A percentile compares a stretch with the other conserved stretches of the same genome.
Conservation (phyloP, 371 early-diverging fungal genomes). For the Mortierella sp. region DNA sequence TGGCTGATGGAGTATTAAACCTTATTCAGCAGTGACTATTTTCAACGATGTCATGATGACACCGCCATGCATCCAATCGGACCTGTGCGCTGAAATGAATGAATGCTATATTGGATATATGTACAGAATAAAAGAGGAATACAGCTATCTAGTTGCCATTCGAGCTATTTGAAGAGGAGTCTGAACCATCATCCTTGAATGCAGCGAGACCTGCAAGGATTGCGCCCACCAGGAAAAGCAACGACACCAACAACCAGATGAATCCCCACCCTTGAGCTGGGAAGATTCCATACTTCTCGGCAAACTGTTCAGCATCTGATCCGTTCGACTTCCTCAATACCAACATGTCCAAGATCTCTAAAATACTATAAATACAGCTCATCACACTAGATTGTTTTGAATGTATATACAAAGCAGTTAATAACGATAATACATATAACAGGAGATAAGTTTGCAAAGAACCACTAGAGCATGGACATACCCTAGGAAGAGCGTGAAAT, state of each 20-base stretch:
- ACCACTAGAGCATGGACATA: slow-evolving; percentile 36
- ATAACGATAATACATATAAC: background rate
- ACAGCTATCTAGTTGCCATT: background rate
- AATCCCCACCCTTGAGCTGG: slow-evolving; percentile 90
- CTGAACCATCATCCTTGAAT: slow-evolving; percentile 70
- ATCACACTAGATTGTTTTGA: slow-evolving; percentile 72
- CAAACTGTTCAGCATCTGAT: slow-evolving; percentile 93
- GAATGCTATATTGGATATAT: background rate
- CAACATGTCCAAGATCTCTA: slow-evolving; percentile 96
- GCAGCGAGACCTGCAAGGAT: slow-evolving; percentile 84
- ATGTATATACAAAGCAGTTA: background rate
- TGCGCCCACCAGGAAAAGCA: slow-evolving; percentile 83
- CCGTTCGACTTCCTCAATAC: slow-evolving; percentile 91
- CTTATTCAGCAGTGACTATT: background rate
- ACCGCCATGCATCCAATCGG: background rate
- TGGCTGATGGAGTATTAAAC: background rate
- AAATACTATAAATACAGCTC: slow-evolving; percentile 90
- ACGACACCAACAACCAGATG: slow-evolving; percentile 89
- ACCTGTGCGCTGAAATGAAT: slow-evolving; percentile 1
- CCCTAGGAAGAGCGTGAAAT: slow-evolving; percentile 94
- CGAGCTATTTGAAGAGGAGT: background rate
- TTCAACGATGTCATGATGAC: background rate
- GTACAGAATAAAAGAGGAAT: slow-evolving; percentile 1
- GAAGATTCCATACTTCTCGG: slow-evolving; percentile 83
- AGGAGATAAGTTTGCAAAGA: background rate